Evolutionary conservation across 768 basidiomycete genomes (phyloP), one percentile per base, ranked within the genome.

Genomic region (Coprinopsis strossmayeri): DNA sequence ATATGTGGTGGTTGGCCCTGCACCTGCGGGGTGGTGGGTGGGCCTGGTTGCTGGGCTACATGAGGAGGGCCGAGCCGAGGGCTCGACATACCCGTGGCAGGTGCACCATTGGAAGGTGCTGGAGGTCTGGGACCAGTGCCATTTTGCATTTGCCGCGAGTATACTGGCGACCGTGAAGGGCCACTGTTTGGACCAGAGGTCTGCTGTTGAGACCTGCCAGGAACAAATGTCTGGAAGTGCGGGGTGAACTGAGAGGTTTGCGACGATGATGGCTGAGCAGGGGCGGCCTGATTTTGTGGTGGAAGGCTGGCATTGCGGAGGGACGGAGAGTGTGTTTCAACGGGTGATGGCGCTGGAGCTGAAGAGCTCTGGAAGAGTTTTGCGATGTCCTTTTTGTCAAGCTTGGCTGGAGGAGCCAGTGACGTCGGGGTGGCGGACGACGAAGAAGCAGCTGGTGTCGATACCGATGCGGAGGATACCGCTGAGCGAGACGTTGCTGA

Each of bases 141-240:
- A 58, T 87, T 88, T 3, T 77, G 68, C 64, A 82, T 72, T 41
- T 74, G 70, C 25, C 86, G 79, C 28, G 73, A 55, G 63, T 79
- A 86, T 26, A 74, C 75, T 35, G 85, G 85, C 21, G 87, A 87
- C 42, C 83, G 75, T 34, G 86, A 82, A 43, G 61, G 77, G 21
- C 71, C 73, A 48, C 70, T 70, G 63, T 70, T 68, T 44, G 75
- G 71, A 35, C 69, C 70, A 48, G 66, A 59, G 56, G 72, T 66
- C 68, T 71, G 72, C 51, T 62, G 69, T 44, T 63, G 69, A 55
- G 76, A 73, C 57, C 74, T 69, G 46, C 63, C 54, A 49, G 80
- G 76, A 25, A 77, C 75, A 57, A 77, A 82, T 13, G 72, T 57
- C 26, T 71, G 56, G 61, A 61, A 81, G 21, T 67, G 64, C 46